These are phyloP conservation scores for Kodamaea restingae DNA, from an alignment of 805 yeast genomes.

Conservation along the genomic window DNA sequence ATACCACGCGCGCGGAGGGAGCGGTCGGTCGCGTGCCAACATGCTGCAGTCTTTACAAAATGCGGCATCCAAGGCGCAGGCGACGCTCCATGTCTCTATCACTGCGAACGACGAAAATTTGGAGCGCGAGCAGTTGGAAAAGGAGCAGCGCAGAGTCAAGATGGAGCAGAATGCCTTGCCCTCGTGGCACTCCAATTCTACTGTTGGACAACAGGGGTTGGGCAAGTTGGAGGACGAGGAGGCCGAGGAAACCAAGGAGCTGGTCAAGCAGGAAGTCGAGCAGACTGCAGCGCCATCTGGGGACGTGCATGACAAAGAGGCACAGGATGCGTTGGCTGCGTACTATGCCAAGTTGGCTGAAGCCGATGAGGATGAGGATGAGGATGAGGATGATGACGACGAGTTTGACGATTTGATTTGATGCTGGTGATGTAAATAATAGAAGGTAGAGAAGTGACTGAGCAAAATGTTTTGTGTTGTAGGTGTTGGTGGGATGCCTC, in stretches of 20 bases:
- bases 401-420: constrained; percentile 27
- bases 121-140: constrained; percentile 59
- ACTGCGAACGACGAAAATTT: constrained; percentile 80
- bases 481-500: no score
- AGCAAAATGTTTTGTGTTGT: no score
- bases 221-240: constrained; percentile 56
- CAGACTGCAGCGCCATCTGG: constrained; percentile 8
- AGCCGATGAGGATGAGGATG: constrained; percentile 60
- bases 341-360: constrained; percentile 76
- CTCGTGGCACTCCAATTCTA: constrained; percentile 90
- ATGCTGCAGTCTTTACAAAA: constrained; percentile 32
- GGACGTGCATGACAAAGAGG: constrained; percentile 52
- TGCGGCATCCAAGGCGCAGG: constrained; percentile 65
- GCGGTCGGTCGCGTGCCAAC: constrained; percentile 28
- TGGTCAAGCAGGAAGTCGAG: constrained; percentile 6
- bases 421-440: no score
- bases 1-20: constrained; percentile 51
- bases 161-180: constrained; percentile 93
- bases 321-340: constrained; percentile 61
- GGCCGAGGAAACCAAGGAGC: constrained; percentile 18
- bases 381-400: constrained; percentile 48
- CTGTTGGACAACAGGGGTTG: constrained; percentile 68
- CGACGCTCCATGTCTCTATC: constrained; percentile 85
- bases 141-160: constrained; percentile 63
- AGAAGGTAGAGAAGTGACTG: no score